Conservation (phyloP, 2,329 filamentous ascomycete species). For the Dothistroma pini region DNA sequence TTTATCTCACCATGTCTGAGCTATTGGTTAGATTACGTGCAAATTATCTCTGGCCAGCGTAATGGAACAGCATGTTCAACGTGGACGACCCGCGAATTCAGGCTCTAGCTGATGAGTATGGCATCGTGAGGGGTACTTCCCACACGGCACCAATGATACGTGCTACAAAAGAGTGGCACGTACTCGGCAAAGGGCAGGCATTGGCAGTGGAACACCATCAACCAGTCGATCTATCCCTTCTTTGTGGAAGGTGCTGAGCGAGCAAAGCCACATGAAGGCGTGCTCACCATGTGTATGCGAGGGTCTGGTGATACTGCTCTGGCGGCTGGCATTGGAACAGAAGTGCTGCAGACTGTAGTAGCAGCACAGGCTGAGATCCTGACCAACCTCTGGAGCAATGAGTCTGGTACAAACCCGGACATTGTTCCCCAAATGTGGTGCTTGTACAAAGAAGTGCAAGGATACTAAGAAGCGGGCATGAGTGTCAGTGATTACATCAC, state of each 20-base stretch:
- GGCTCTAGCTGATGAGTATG: constrained; percentile 67
- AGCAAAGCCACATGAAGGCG: constrained; percentile 61
- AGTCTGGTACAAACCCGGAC: constrained; percentile 46
- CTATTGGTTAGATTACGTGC: constrained; percentile 65
- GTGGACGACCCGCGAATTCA: constrained; percentile 67
- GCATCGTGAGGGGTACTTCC: constrained; percentile 67
- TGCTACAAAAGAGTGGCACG: constrained; percentile 49
- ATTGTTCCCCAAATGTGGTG: constrained; percentile 67
- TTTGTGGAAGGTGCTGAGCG: constrained; percentile 64
- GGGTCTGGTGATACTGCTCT: constrained; percentile 65
- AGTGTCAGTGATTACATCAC: constrained; percentile 63
- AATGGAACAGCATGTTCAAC: constrained; percentile 69
- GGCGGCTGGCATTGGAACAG: constrained; percentile 55
- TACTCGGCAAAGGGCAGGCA: constrained; percentile 52
- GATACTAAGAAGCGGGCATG: constrained; percentile 63
- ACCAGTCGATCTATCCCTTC: constrained; percentile 63
- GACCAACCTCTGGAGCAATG: constrained; percentile 51
- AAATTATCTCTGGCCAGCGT: constrained; percentile 72
- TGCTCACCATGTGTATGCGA: constrained; percentile 67
- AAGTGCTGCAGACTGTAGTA: constrained; percentile 59
- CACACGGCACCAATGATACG: constrained; percentile 70
- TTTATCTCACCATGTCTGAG: constrained; percentile 68
- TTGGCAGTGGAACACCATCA: constrained; percentile 69
- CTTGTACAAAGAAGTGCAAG: constrained; percentile 70
- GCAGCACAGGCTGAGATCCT: constrained; percentile 58